Percentiles rank a stretch among this genome's conserved stretches.
Conservation (phyloP, 2,329 filamentous ascomycete genomes). For the Fusarium staphyleae region DNA sequence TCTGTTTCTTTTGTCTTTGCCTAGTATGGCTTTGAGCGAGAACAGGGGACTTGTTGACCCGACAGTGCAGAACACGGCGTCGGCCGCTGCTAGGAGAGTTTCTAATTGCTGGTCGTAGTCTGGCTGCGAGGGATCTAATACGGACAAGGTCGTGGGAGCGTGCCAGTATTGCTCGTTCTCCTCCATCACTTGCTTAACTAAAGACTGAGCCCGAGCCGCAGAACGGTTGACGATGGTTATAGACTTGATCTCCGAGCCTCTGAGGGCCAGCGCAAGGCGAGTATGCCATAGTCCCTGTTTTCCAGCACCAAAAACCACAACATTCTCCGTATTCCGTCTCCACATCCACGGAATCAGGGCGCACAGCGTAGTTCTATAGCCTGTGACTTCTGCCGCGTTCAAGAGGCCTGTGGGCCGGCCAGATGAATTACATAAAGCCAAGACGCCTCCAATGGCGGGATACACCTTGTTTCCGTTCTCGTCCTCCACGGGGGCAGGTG, state of each 20-base stretch:
- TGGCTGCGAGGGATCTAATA: slow-evolving; percentile 13
- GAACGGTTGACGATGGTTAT: slow-evolving; percentile 46
- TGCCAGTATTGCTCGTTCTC: slow-evolving; percentile 32
- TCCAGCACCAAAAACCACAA: slow-evolving; percentile 73
- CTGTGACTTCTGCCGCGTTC: slow-evolving; percentile 71
- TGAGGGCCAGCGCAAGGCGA: slow-evolving; percentile 66
- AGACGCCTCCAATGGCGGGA: slow-evolving; percentile 13
- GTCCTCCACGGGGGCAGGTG: slow-evolving; percentile 10
- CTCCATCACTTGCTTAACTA: slow-evolving; percentile 10
- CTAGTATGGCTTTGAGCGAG: slow-evolving; percentile 6
- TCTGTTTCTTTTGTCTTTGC: background rate
- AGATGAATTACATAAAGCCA: slow-evolving; percentile 21
- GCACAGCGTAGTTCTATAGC: slow-evolving; percentile 70
- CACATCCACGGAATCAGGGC: slow-evolving; percentile 66
- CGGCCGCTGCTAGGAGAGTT: slow-evolving; percentile 1
- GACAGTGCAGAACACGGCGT: slow-evolving; percentile 32
- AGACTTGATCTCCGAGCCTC: slow-evolving; percentile 35
- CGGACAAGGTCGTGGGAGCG: slow-evolving; percentile 3
- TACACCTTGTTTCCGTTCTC: background rate
- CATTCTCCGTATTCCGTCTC: slow-evolving; percentile 49
- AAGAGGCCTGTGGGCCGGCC: slow-evolving; percentile 55
- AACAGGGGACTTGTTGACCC: slow-evolving; percentile 29
- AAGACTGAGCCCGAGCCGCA: background rate
- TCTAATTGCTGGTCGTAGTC: slow-evolving; percentile 8
- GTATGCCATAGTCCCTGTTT: slow-evolving; percentile 77